A percentile compares a stretch with the other conserved stretches of the same genome.
These are phyloP conservation scores for Fraxinus cuspidata DNA, from an alignment of 257 asterid species.

Conservation along the genomic window DNA sequence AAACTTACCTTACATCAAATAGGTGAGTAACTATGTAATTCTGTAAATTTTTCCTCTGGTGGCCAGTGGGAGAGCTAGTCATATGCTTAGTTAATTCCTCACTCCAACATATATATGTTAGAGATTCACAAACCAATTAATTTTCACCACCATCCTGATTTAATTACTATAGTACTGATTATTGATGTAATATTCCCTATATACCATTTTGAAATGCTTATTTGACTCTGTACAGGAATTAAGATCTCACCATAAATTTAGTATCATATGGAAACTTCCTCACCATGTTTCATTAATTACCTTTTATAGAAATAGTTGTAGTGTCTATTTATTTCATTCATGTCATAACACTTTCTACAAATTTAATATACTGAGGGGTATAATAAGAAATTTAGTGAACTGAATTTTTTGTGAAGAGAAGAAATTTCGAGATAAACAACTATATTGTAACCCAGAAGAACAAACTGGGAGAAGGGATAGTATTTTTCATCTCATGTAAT, in stretches of 20 bases:
- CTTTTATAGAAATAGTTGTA: neutral
- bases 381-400: neutral
- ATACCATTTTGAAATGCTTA: neutral
- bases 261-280: constrained; percentile 27
- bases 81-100: neutral
- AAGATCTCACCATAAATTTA: constrained; percentile 1
- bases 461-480: neutral
- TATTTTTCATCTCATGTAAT: neutral
- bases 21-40: constrained; percentile 51
- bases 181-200: neutral
- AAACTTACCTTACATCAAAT: constrained; percentile 90
- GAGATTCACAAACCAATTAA: neutral
- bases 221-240: neutral
- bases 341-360: neutral
- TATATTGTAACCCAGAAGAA: neutral
- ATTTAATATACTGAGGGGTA: neutral
- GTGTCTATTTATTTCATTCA: neutral
- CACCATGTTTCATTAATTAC: neutral
- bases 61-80: neutral
- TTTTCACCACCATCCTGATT: neutral
- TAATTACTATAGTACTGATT: neutral
- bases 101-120: neutral
- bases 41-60: neutral
- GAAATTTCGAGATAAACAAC: neutral
- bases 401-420: neutral